Evolutionary conservation across 306 rosid genomes (phyloP).

Genomic region (Sicyos baderoa): DNA sequence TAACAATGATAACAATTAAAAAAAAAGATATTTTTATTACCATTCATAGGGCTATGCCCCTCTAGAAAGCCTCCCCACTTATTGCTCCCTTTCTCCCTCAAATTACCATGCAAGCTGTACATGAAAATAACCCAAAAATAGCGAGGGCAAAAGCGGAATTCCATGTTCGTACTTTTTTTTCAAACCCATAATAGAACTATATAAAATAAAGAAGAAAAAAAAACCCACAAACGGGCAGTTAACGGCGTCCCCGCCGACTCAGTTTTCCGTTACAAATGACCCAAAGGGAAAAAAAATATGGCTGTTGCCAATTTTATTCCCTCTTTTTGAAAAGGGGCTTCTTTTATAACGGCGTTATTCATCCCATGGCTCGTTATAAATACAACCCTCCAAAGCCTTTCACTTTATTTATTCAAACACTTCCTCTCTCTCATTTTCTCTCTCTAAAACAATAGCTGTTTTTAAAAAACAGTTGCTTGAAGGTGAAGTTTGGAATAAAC

Average conservation of each 20-base stretch:
- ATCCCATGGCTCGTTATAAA: slow-evolving; percentile 48
- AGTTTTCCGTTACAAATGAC: slow-evolving; percentile 48
- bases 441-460: neutral
- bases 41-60: neutral
- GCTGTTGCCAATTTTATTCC: slow-evolving; percentile 36
- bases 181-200: neutral
- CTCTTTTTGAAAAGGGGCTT: slow-evolving; percentile 11
- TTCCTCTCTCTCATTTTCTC: slow-evolving; percentile 22
- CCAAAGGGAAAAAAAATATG: slow-evolving; percentile 4
- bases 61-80: neutral
- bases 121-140: slow-evolving; percentile 4
- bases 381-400: slow-evolving; percentile 21
- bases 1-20: neutral
- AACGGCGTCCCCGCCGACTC: slow-evolving; percentile 26
- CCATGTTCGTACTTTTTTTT: neutral
- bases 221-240: neutral
- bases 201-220: neutral
- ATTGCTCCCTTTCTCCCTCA: neutral
- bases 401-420: slow-evolving; percentile 29
- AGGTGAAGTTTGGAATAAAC: slow-evolving; percentile 54
- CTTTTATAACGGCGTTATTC: slow-evolving; percentile 66
- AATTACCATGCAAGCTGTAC: slow-evolving; percentile 2
- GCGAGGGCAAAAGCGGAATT: neutral
- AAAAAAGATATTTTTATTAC: neutral
- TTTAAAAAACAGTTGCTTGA: slow-evolving; percentile 55